Conservation (phyloP, 2,329 filamentous ascomycete species). For the Periconia digitata region DNA sequence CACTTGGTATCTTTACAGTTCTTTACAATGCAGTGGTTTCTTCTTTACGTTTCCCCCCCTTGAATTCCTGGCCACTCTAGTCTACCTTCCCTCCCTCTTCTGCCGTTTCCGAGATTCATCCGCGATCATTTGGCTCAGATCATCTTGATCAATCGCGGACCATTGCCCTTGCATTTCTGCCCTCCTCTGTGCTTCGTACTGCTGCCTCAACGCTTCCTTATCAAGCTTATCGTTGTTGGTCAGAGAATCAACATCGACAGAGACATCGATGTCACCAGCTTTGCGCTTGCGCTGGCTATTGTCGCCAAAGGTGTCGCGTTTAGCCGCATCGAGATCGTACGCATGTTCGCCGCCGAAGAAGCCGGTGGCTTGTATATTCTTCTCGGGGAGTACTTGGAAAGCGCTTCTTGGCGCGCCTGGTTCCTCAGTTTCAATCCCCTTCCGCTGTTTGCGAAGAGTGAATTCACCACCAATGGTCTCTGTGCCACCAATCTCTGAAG, state of each 20-base stretch:
- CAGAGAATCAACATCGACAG: slow-evolving; percentile 82
- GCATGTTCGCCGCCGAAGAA: slow-evolving; percentile 96
- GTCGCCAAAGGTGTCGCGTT: slow-evolving; percentile 69
- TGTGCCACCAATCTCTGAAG: slow-evolving; percentile 71
- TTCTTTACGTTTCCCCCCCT: neutral
- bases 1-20: slow-evolving; percentile 20
- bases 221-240: slow-evolving; percentile 73
- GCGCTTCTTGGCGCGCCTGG: slow-evolving; percentile 70
- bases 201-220: slow-evolving; percentile 78
- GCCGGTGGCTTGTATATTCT: slow-evolving; percentile 79
- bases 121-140: slow-evolving; percentile 93
- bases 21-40: slow-evolving; percentile 10
- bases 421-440: slow-evolving; percentile 85
- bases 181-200: slow-evolving; percentile 73
- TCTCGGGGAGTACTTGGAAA: slow-evolving; percentile 88
- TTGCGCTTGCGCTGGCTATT: slow-evolving; percentile 78
- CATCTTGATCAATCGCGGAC: slow-evolving; percentile 80
- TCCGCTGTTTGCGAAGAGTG: slow-evolving; percentile 81
- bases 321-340: slow-evolving; percentile 75
- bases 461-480: slow-evolving; percentile 84
- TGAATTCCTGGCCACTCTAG: slow-evolving; percentile 40
- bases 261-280: slow-evolving; percentile 91
- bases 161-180: slow-evolving; percentile 64
- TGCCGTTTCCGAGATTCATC: slow-evolving; percentile 88
- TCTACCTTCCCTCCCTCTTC: slow-evolving; percentile 57